A percentile compares a stretch with the other conserved stretches of the same genome.
phyloP scores from a whole-genome alignment of 805 yeast genomes.

The Debaryomyces tyrocola region DNA sequence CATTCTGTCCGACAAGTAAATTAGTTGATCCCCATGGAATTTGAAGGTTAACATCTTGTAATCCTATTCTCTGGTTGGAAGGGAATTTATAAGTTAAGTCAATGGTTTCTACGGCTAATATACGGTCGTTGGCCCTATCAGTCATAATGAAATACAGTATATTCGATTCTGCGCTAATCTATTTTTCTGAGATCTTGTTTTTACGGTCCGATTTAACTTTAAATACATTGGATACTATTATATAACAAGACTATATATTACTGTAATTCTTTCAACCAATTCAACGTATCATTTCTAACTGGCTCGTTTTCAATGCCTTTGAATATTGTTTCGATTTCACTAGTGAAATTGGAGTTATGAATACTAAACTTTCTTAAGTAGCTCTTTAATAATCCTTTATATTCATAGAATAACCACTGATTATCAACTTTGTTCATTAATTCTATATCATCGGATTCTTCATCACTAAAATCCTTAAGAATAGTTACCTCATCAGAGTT shows the following conservation, averaged over 20 bases:
- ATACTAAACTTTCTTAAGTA: conserved; percentile 31
- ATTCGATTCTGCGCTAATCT: background rate
- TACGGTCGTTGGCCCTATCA: conserved; percentile 5
- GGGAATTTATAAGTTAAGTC: conserved; percentile 71
- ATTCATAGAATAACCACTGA: conserved; percentile 45
- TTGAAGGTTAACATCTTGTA: conserved; percentile 58
- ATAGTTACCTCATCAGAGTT: conserved; percentile 20
- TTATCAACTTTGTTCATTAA: conserved; percentile 26
- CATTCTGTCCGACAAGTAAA: conserved; percentile 87
- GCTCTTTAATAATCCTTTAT: conserved; percentile 40
- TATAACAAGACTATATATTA: background rate
- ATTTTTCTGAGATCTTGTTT: background rate
- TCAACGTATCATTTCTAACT: conserved; percentile 19
- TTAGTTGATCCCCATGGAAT: conserved; percentile 75
- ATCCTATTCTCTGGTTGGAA: conserved; percentile 57
- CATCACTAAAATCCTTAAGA: conserved; percentile 25
- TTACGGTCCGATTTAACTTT: background rate
- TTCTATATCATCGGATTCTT: conserved; percentile 21
- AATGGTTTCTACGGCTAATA: conserved; percentile 58
- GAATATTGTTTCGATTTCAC: conserved; percentile 16
- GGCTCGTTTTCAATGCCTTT: conserved; percentile 18
- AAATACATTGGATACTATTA: background rate
- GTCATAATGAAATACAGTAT: background rate
- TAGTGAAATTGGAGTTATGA: conserved; percentile 12
- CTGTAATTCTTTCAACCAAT: conserved; percentile 19